These are phyloP conservation scores for Rusavskia elegans DNA, from an alignment of 495 filamentous ascomycete genomes.

Conservation along the genomic window DNA sequence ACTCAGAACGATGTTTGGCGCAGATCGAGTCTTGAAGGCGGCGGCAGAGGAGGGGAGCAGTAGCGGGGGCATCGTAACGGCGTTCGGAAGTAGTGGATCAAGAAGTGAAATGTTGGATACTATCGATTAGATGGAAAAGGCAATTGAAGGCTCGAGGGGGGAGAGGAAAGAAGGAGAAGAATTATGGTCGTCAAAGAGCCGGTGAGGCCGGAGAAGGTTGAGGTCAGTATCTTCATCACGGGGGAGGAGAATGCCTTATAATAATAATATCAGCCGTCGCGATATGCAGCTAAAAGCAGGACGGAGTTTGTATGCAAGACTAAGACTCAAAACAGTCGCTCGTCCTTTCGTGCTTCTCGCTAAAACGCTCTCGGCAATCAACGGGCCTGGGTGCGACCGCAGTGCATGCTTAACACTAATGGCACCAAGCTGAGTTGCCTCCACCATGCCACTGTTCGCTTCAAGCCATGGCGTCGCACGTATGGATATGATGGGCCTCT, in stretches of 20 bases:
- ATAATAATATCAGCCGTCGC: neutral
- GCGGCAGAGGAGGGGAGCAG: conserved; percentile 89
- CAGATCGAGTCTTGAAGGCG: conserved; percentile 86
- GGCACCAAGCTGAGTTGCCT: neutral
- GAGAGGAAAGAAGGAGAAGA: conserved; percentile 13
- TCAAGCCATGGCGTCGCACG: neutral
- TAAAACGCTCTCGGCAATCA: neutral
- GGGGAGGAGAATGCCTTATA: conserved; percentile 1
- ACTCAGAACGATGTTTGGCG: conserved; percentile 89
- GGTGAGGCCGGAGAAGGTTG: conserved; percentile 16
- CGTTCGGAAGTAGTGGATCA: conserved; percentile 12
- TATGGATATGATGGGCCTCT: no score
- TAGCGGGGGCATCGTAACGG: conserved; percentile 68
- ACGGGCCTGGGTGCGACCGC: neutral
- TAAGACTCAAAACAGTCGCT: neutral
- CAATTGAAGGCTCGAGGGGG: conserved; percentile 12
- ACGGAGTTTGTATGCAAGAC: neutral
- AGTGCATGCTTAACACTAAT: neutral
- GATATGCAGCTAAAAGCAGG: neutral
- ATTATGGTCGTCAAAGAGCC: conserved; percentile 6
- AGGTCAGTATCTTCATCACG: conserved; percentile 4
- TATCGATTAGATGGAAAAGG: no score
- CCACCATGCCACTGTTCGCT: neutral
- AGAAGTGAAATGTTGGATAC: no score
- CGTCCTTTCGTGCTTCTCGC: neutral